phyloP scores from a whole-genome alignment of 2,329 filamentous ascomycete genomes.

The Fusarium phyllophilum region DNA sequence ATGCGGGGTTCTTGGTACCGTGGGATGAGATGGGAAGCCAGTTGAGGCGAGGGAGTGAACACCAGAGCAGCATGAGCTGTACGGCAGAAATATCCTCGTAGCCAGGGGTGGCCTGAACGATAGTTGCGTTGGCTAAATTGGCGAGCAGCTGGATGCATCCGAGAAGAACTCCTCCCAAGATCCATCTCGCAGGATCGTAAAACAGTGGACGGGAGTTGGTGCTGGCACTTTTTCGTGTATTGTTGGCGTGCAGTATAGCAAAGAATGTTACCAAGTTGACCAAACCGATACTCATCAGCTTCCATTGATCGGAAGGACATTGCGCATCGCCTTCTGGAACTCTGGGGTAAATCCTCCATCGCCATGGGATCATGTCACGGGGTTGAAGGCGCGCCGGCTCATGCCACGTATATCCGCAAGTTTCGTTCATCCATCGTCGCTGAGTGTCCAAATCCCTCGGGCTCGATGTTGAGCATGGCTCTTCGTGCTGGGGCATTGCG shows the following conservation, averaged over 20 bases:
- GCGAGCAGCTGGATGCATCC: background rate
- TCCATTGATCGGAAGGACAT: background rate
- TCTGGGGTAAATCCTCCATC: background rate
- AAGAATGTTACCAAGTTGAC: background rate
- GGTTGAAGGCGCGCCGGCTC: background rate
- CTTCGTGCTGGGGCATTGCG: background rate
- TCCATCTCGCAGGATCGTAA: background rate
- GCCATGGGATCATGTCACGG: slow-evolving; percentile 30
- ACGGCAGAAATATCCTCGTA: background rate
- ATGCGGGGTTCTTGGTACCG: background rate
- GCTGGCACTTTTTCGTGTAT: accelerated
- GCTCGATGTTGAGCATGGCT: slow-evolving; percentile 1
- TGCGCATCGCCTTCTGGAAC: accelerated
- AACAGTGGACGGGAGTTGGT: background rate
- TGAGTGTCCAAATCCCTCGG: background rate
- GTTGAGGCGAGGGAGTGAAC: slow-evolving; percentile 7
- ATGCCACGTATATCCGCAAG: slow-evolving; percentile 18
- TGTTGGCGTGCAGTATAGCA: background rate
- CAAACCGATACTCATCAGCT: background rate
- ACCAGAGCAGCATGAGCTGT: slow-evolving; percentile 10
- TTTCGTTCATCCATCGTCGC: slow-evolving; percentile 18
- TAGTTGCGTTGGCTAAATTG: background rate
- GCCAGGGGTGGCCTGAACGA: background rate
- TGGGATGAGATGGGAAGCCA: background rate
- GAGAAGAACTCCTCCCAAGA: background rate